Evolutionary conservation across 352 stramenopile species (phyloP).

Genomic region (Globisporangium spiculum): DNA sequence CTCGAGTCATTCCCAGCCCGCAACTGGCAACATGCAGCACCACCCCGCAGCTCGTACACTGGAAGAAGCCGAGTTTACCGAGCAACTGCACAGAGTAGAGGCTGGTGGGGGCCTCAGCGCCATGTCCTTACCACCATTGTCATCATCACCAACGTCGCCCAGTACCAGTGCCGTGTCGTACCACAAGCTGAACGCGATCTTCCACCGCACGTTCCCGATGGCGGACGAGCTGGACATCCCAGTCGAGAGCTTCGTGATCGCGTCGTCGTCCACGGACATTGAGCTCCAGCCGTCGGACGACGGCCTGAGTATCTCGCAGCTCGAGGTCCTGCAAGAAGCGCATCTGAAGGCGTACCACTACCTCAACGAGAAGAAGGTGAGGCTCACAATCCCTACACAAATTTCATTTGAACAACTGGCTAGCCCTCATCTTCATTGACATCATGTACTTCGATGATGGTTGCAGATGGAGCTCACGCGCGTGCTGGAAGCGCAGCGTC

Average conservation of each 20-base stretch:
- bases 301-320: slow-evolving; percentile 77
- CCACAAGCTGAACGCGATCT: slow-evolving; percentile 46
- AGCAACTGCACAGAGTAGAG: neutral
- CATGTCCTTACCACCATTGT: neutral
- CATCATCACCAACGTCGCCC: neutral
- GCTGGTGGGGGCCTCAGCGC: neutral
- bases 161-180: slow-evolving; percentile 27
- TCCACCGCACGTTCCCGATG: slow-evolving; percentile 68
- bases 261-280: slow-evolving; percentile 42
- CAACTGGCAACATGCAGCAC: neutral
- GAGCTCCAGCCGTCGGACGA: slow-evolving; percentile 40
- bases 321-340: slow-evolving; percentile 79
- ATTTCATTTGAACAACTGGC: too few species aligned
- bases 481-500: slow-evolving; percentile 67
- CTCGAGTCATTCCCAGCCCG: neutral
- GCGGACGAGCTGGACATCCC: slow-evolving; percentile 69
- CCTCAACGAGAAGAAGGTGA: slow-evolving; percentile 81
- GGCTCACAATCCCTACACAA: neutral
- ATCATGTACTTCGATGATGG: neutral
- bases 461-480: slow-evolving; percentile 67
- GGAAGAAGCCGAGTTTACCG: neutral
- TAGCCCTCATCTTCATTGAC: neutral
- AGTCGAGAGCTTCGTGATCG: slow-evolving; percentile 73
- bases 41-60: neutral
- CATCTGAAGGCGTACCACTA: slow-evolving; percentile 80